phyloP scores from a whole-genome alignment of 192 early-diverging fungal genomes.

The Spizellomyces punctatus region DNA sequence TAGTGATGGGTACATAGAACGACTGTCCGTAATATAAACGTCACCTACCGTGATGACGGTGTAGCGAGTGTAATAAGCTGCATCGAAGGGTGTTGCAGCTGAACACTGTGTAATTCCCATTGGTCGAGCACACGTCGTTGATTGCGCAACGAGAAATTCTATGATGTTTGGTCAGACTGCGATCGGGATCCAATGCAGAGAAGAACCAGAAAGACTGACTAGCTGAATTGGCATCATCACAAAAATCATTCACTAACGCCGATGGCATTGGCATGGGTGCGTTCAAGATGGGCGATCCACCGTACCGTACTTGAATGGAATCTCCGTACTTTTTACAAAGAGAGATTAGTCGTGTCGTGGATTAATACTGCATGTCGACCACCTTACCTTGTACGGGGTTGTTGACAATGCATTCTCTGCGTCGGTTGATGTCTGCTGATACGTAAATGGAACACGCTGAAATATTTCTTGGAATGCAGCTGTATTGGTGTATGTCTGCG shows the following conservation, averaged over 20 bases:
- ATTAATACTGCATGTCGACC: no score
- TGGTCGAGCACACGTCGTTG: slow-evolving; percentile 7
- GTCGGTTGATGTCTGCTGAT: background rate
- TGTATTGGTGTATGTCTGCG: slow-evolving; percentile 19
- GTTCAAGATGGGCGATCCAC: background rate
- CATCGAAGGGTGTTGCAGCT: slow-evolving; percentile 16
- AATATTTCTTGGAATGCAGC: slow-evolving; percentile 19
- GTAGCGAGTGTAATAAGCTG: slow-evolving; percentile 24
- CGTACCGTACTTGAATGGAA: slow-evolving; percentile 1
- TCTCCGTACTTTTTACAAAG: slow-evolving; percentile 16
- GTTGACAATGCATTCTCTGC: no score
- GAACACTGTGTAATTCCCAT: slow-evolving; percentile 8
- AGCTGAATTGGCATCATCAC: slow-evolving; percentile 22
- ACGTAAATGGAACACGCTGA: slow-evolving; percentile 17
- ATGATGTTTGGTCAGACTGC: background rate
- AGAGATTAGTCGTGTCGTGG: no score
- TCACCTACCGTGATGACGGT: slow-evolving; percentile 19
- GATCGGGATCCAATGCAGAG: background rate
- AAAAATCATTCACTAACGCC: slow-evolving; percentile 9
- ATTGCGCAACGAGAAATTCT: slow-evolving; percentile 21
- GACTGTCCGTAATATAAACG: no score
- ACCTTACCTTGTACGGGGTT: no score
- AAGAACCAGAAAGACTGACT: slow-evolving; percentile 12
- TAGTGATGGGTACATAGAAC: no score
- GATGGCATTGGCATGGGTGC: slow-evolving; percentile 17